Evolutionary conservation across 2,329 filamentous ascomycete species (phyloP).

Genomic region (Botryosphaeria dothidea): DNA sequence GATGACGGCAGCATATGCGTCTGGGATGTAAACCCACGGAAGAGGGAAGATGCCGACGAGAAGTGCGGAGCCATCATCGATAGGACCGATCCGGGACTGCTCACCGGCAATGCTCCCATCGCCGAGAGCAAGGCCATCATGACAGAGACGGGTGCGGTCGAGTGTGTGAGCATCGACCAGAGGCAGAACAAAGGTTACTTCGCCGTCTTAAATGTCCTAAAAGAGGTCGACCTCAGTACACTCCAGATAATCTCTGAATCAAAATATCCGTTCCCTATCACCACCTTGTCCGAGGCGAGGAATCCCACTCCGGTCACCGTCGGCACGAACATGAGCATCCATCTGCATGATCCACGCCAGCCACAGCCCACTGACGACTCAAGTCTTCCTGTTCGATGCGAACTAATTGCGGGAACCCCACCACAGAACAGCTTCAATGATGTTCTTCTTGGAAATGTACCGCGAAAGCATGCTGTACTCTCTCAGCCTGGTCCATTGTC

Average conservation of each 20-base stretch:
- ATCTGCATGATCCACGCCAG: conserved; percentile 75
- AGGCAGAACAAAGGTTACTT: conserved; percentile 70
- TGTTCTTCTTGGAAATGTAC: conserved; percentile 25
- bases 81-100: conserved; percentile 53
- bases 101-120: conserved; percentile 56
- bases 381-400: conserved; percentile 25
- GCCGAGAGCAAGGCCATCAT: conserved; percentile 55
- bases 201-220: conserved; percentile 73
- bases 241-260: conserved; percentile 69
- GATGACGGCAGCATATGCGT: conserved; percentile 86
- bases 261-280: conserved; percentile 79
- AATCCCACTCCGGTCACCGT: conserved; percentile 74
- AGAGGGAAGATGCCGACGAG: neutral
- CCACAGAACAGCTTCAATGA: conserved; percentile 34
- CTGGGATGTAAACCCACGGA: conserved; percentile 62
- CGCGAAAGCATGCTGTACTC: conserved; percentile 63
- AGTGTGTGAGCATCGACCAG: conserved; percentile 80
- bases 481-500: conserved; percentile 80
- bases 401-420: conserved; percentile 30
- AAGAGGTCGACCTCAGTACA: conserved; percentile 79
- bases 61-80: conserved; percentile 64
- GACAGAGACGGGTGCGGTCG: conserved; percentile 71
- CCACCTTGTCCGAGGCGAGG: conserved; percentile 71
- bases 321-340: conserved; percentile 77
- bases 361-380: conserved; percentile 22